phyloP scores from a whole-genome alignment of 345 rosid species.

The Schrenkiella parvula region DNA sequence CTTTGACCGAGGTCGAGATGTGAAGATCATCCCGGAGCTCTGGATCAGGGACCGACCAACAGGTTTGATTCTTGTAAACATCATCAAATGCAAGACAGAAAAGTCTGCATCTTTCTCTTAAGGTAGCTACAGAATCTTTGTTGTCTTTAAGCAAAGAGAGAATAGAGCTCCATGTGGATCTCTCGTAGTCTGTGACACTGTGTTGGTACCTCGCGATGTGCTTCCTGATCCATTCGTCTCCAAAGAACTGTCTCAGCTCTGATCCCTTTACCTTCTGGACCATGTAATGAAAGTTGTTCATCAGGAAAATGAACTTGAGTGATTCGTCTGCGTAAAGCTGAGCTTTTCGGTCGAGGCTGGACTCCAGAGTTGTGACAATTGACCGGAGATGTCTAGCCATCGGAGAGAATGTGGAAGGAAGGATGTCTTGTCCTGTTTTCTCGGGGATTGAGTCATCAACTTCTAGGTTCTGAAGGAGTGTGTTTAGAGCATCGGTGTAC shows the following conservation, averaged over 20 bases:
- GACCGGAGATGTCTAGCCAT: constrained; percentile 51
- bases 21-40: constrained; percentile 64
- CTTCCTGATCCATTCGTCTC: constrained; percentile 82
- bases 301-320: constrained; percentile 48
- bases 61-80: constrained; percentile 56
- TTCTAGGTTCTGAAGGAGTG: constrained; percentile 43
- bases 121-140: constrained; percentile 27
- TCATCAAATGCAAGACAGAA: constrained; percentile 63
- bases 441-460: constrained; percentile 34
- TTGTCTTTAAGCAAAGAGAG: constrained; percentile 46
- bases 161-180: constrained; percentile 64
- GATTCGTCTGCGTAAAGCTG: constrained; percentile 50
- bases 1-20: constrained; percentile 61
- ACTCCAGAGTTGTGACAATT: constrained; percentile 45
- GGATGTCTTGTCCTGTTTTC: constrained; percentile 29
- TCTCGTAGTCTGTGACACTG: constrained; percentile 54
- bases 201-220: constrained; percentile 56
- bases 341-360: constrained; percentile 50
- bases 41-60: constrained; percentile 59
- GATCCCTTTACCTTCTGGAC: constrained; percentile 69
- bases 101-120: constrained; percentile 55
- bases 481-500: constrained; percentile 47
- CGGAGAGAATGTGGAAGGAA: constrained; percentile 45
- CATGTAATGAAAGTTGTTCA: constrained; percentile 75
- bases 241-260: constrained; percentile 58